These are phyloP conservation scores for Cyanidium caldarium DNA, from an alignment of 23 red algal species.

Conservation along the genomic window DNA sequence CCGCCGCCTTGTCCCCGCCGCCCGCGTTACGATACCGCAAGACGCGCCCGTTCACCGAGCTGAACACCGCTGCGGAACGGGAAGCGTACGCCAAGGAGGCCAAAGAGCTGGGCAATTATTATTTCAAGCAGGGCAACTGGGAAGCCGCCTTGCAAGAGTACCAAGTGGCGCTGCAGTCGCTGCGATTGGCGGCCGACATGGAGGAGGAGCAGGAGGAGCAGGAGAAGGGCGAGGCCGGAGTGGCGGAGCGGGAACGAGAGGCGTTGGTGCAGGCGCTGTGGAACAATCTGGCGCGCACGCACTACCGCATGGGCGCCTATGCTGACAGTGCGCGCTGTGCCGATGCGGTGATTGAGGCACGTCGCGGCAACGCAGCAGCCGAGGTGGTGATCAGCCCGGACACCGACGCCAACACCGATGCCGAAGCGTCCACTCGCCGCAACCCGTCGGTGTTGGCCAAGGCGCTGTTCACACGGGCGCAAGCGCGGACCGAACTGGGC, in stretches of 20 bases:
- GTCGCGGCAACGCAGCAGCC: background rate
- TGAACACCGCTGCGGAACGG: background rate
- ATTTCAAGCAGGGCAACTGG: background rate
- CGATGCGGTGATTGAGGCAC: background rate
- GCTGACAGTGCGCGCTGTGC: background rate
- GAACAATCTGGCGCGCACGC: background rate
- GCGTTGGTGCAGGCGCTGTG: background rate
- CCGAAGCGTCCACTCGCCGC: background rate
- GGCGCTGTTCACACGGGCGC: background rate
- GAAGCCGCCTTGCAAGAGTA: background rate
- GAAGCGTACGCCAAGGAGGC: background rate
- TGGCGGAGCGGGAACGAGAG: background rate
- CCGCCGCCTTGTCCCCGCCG: background rate
- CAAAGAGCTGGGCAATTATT: conserved; percentile 4
- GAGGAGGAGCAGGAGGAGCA: background rate
- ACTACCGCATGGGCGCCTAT: background rate
- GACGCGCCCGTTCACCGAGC: background rate
- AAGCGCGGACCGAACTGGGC: background rate
- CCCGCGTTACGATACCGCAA: background rate
- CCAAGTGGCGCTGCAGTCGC: background rate
- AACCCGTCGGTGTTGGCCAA: background rate
- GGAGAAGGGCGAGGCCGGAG: background rate
- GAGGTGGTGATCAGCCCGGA: too few relatives aligned
- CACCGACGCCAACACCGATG: too few relatives aligned
- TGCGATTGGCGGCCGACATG: background rate